Conservation (phyloP, 139 green algal species). For the Coccomyxa sp. region DNA sequence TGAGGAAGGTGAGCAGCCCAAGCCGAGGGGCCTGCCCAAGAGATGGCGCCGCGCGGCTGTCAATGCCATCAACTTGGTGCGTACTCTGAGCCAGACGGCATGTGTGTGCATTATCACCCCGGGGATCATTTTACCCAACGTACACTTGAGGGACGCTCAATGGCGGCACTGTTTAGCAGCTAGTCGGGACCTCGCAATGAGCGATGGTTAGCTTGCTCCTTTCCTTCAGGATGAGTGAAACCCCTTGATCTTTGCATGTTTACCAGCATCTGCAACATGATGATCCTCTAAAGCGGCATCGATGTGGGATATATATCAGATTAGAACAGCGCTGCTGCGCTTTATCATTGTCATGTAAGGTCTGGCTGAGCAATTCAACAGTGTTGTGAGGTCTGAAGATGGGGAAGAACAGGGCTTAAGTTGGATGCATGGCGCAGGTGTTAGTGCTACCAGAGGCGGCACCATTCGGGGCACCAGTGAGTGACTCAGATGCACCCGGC, state of each 20-base stretch:
- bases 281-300: not conserved
- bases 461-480: slow-evolving; percentile 28
- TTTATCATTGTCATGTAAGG: not conserved
- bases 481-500: slow-evolving; percentile 16
- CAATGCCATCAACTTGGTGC: not conserved
- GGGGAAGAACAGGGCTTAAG: not conserved
- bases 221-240: too few species aligned
- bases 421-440: not conserved
- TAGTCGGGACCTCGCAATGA: too few species aligned
- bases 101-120: too few species aligned
- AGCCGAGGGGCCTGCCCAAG: not conserved
- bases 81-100: not conserved
- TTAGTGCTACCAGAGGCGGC: slow-evolving; percentile 9
- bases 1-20: too few species aligned
- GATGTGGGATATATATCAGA: not conserved
- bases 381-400: not conserved
- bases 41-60: not conserved
- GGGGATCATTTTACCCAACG: too few species aligned
- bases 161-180: too few species aligned
- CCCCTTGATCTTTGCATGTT: too few species aligned
- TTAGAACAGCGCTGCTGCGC: not conserved
- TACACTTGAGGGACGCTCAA: too few species aligned
- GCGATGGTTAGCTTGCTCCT: too few species aligned
- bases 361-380: not conserved
- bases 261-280: too few species aligned